phyloP scores from a whole-genome alignment of 2,329 filamentous ascomycete species.

The Penicillium sclerotigenum region DNA sequence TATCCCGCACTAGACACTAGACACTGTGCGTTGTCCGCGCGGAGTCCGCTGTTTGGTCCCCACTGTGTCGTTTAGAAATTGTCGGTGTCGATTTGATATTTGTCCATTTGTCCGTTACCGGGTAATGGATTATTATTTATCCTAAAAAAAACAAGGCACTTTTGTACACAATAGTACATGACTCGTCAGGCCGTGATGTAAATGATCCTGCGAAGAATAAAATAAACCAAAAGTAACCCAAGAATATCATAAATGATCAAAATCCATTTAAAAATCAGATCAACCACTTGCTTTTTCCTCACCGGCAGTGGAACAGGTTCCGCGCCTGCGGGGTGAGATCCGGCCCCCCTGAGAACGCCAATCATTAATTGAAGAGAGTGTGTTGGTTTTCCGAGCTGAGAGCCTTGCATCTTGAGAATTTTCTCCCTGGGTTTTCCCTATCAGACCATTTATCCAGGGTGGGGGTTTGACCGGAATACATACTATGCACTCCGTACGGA shows the following conservation, averaged over 20 bases:
- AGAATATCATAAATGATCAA: not conserved
- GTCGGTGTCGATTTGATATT: not conserved
- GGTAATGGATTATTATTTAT: not conserved
- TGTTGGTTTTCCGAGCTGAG: conserved; percentile 27
- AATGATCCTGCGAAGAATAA: not conserved
- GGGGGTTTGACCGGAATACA: no score
- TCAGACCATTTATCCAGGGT: conserved; percentile 7
- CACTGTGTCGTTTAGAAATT: not conserved
- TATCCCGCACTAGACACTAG: conserved; percentile 13
- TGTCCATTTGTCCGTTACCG: not conserved
- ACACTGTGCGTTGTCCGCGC: conserved; percentile 5
- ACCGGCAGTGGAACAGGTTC: conserved; percentile 28
- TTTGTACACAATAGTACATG: not conserved
- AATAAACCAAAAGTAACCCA: not conserved
- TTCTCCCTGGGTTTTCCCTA: conserved; percentile 21
- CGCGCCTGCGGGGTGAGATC: conserved; percentile 29
- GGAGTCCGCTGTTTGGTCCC: conserved; percentile 4
- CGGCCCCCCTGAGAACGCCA: conserved; percentile 17
- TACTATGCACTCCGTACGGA: not conserved
- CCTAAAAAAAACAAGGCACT: not conserved
- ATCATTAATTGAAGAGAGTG: conserved; percentile 21
- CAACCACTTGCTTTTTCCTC: conserved; percentile 14
- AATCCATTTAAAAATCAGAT: not conserved
- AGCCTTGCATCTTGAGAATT: conserved; percentile 27
- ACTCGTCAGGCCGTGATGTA: not conserved